These are phyloP conservation scores for Vigna unguiculata DNA, from an alignment of 306 rosid genomes.

Conservation along the genomic window DNA sequence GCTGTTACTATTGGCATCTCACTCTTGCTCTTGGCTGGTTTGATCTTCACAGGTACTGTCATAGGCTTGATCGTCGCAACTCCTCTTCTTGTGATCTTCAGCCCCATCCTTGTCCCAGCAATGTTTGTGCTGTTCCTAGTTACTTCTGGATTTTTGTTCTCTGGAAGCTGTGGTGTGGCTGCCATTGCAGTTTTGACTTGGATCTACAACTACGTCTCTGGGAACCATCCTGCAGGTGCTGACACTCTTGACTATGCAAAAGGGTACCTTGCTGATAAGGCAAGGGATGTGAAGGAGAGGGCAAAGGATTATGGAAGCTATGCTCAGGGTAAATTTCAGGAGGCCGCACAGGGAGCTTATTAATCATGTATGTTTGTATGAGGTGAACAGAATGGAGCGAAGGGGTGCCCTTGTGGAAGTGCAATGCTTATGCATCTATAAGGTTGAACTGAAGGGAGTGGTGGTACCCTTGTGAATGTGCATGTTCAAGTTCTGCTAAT, in stretches of 20 bases:
- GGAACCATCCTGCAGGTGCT: conserved; percentile 51
- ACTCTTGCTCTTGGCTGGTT: conserved; percentile 57
- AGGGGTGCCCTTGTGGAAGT: neutral
- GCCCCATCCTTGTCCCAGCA: conserved; percentile 67
- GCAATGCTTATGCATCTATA: neutral
- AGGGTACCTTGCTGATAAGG: conserved; percentile 50
- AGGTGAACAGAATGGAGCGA: neutral
- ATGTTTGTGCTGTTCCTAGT: conserved; percentile 45
- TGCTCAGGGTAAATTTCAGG: conserved; percentile 47
- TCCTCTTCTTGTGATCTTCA: conserved; percentile 64
- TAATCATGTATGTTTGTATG: conserved; percentile 3
- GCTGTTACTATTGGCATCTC: conserved; percentile 60
- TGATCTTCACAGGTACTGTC: conserved; percentile 64
- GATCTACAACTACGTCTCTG: conserved; percentile 56
- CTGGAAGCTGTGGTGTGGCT: conserved; percentile 60
- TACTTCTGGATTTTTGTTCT: conserved; percentile 56
- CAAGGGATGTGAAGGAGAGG: conserved; percentile 57
- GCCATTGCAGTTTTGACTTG: conserved; percentile 64
- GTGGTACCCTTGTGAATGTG: neutral
- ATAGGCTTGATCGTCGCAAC: conserved; percentile 61
- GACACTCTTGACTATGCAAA: conserved; percentile 57
- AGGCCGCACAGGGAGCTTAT: conserved; percentile 43
- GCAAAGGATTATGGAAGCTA: conserved; percentile 50
- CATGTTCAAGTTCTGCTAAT: conserved; percentile 39
- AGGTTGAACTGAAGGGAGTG: neutral